phyloP scores from a whole-genome alignment of 2,329 filamentous ascomycete species.

The Diaporthe ilicicola region DNA sequence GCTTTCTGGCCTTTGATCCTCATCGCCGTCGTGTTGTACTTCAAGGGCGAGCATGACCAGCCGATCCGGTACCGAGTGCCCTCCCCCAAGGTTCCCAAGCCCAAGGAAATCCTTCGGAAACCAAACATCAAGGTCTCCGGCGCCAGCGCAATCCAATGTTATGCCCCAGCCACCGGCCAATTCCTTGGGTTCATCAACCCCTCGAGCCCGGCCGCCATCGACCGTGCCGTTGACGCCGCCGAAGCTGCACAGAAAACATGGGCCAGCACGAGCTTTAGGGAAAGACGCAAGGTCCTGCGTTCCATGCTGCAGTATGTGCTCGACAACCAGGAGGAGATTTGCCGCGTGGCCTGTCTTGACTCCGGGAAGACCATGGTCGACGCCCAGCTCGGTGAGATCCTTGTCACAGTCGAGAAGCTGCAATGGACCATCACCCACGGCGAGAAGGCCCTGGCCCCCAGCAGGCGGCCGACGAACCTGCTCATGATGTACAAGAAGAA shows the following conservation, averaged over 20 bases:
- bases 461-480: slow-evolving; percentile 83
- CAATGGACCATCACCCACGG: slow-evolving; percentile 94
- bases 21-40: slow-evolving; percentile 2
- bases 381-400: slow-evolving; percentile 90
- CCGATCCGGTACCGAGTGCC: slow-evolving; percentile 68
- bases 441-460: slow-evolving; percentile 78
- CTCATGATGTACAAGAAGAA: slow-evolving; percentile 97
- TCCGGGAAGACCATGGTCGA: slow-evolving; percentile 97
- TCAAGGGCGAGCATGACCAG: slow-evolving; percentile 44
- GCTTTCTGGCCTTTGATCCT: slow-evolving; percentile 25
- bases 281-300: slow-evolving; percentile 81
- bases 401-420: slow-evolving; percentile 93
- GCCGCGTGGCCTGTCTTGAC: slow-evolving; percentile 85
- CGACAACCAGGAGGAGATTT: slow-evolving; percentile 89
- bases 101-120: slow-evolving; percentile 64
- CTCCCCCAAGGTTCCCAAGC: slow-evolving; percentile 67
- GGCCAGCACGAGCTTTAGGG: slow-evolving; percentile 78
- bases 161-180: slow-evolving; percentile 88
- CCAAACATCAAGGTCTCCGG: slow-evolving; percentile 71
- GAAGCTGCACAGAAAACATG: slow-evolving; percentile 79
- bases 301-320: slow-evolving; percentile 85
- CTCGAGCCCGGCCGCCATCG: slow-evolving; percentile 78
- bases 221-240: slow-evolving; percentile 79
- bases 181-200: slow-evolving; percentile 83
- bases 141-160: slow-evolving; percentile 79